Evolutionary conservation across 768 basidiomycete species (phyloP).

Genomic region (Russula sp.): DNA sequence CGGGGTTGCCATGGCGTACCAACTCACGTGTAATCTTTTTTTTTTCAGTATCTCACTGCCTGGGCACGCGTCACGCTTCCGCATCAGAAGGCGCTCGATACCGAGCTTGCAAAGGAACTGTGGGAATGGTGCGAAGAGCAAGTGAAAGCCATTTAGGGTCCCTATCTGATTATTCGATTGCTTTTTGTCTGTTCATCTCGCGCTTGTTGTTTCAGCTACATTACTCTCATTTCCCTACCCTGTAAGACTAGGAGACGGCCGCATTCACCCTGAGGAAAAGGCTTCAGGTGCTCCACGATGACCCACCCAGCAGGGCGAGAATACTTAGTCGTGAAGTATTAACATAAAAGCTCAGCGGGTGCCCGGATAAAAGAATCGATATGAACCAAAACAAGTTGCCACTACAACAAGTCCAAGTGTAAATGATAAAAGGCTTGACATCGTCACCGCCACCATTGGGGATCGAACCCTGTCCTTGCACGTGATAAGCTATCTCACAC

Average conservation of each 20-base stretch:
- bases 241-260: no score
- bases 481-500: conserved; percentile 18
- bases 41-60: background rate
- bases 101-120: background rate
- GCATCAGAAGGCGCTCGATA: background rate
- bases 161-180: background rate
- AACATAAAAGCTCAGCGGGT: no score
- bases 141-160: background rate
- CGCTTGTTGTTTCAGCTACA: background rate
- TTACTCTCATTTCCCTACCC: background rate
- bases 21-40: background rate
- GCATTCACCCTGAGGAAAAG: no score
- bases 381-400: no score
- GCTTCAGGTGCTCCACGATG: no score
- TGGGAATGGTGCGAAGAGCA: conserved; percentile 6
- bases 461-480: conserved; percentile 40
- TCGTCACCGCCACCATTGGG: no score
- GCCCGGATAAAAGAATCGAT: no score
- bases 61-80: conserved; percentile 6
- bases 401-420: no score
- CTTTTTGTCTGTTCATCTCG: no score
- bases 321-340: no score
- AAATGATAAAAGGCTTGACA: no score
- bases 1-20: background rate
- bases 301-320: no score